A percentile compares a stretch with the other conserved stretches of the same genome.
phyloP scores from a whole-genome alignment of 176 grass and related monocot species.

The Cenchrus fungigraminus region DNA sequence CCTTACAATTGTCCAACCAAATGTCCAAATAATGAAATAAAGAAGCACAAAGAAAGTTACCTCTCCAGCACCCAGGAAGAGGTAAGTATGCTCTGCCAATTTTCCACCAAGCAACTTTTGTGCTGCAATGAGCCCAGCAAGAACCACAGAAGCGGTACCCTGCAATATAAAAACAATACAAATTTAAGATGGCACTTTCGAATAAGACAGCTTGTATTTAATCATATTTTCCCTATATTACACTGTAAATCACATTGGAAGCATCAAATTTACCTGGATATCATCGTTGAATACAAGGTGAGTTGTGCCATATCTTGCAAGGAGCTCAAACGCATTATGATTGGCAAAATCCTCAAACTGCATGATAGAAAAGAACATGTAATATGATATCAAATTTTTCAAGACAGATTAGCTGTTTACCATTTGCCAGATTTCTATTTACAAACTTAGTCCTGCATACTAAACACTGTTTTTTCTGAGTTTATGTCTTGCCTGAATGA shows the following conservation, averaged over 20 bases:
- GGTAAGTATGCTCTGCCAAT: conserved; percentile 81
- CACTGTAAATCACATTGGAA: conserved; percentile 19
- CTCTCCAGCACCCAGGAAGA: conserved; percentile 99
- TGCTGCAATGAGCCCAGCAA: conserved; percentile 86
- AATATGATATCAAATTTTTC: conserved; percentile 21
- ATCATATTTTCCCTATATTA: conserved; percentile 29
- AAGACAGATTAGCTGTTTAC: background rate
- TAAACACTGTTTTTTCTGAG: background rate
- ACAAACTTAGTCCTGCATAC: background rate
- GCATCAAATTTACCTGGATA: conserved; percentile 73
- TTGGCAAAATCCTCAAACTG: conserved; percentile 99
- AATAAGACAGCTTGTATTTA: conserved; percentile 25
- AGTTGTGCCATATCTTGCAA: conserved; percentile 82
- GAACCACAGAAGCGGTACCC: conserved; percentile 93
- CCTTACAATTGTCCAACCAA: background rate
- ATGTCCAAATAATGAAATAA: conserved; percentile 3
- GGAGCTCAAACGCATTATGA: conserved; percentile 94
- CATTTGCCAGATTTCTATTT: conserved; percentile 31
- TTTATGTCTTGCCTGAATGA: conserved; percentile 70
- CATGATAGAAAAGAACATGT: conserved; percentile 17
- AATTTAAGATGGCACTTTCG: background rate
- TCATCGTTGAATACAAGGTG: conserved; percentile 99
- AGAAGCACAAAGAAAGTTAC: conserved; percentile 37
- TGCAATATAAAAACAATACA: conserved; percentile 47
- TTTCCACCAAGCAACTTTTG: conserved; percentile 77